Evolutionary conservation across 148 eudicot genomes (phyloP), one percentile per base, ranked within the genome.

Genomic region (Polygonum aviculare): DNA sequence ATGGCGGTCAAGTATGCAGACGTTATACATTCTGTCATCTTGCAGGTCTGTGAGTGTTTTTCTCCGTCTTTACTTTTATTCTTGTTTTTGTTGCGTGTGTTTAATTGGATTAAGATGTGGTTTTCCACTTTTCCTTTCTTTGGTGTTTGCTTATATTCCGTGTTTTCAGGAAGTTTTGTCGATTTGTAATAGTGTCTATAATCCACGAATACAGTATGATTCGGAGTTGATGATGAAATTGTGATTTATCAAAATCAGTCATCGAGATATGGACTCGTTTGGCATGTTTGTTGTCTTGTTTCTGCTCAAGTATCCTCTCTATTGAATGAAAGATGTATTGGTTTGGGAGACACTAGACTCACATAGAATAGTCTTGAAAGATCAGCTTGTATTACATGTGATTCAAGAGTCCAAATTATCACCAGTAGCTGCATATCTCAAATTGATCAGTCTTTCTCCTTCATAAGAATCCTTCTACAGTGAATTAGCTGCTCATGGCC

Each of bases 1-100:
- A 84, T 94, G 81, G 97, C 97, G 0, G 96, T 94, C 9, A 94
- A 92, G 78, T 94, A 94, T 81, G 98, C 98, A 5, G 96, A 94
- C 83, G 90, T 94, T 57, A 89, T 94, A 15, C 76, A 87, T 26
- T 94, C 98, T 16, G 90, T 94, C 2, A 83, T 95, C 35, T 79
- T 95, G 81, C 98, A 93, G 98, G 98, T 91, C 21, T 57, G 83
- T n/a, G 7, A 10, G 44, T 48, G 31, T 26, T 26, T 72, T 31
- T 47, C 63, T 60, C 7, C 73, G 44, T 7, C 22, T 19, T 12
- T 5, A 2, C 8, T n/a, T 19, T 26, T 3, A 12, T 60, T 18
- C 7, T 60, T n/a, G 3, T 60, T 60, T 21, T 60, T 1, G 26
- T 60, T 60, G 69, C 38, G 69, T 60, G 69, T 60, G 38, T 60